phyloP scores from a whole-genome alignment of 2,329 filamentous ascomycete species.

The Neonectria coccinea region DNA sequence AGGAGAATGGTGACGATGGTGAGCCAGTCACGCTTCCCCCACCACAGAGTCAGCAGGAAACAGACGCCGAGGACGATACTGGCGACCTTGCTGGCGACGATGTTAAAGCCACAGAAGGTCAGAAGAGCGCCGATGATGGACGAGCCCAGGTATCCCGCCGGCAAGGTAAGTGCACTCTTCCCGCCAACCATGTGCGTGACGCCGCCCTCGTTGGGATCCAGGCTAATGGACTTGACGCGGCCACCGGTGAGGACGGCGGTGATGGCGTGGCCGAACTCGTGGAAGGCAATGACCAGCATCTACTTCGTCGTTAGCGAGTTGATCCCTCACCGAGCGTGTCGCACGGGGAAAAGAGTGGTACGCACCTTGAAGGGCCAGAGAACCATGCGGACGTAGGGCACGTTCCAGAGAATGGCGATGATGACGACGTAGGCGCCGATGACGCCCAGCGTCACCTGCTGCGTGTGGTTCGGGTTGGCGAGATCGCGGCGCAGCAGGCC shows the following conservation, averaged over 20 bases:
- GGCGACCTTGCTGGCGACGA: constrained; percentile 83
- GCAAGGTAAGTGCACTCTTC: constrained; percentile 75
- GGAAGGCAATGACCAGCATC: constrained; percentile 88
- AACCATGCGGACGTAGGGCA: constrained; percentile 79
- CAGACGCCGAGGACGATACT: constrained; percentile 79
- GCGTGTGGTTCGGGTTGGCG: constrained; percentile 71
- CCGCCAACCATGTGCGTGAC: constrained; percentile 83
- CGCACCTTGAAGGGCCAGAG: constrained; percentile 84
- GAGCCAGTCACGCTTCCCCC: constrained; percentile 82
- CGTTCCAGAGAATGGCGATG: constrained; percentile 83
- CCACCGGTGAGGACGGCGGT: constrained; percentile 79
- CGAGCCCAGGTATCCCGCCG: constrained; percentile 82
- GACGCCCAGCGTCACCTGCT: constrained; percentile 76
- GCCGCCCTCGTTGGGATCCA: constrained; percentile 83
- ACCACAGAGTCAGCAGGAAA: constrained; percentile 85
- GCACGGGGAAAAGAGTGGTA: not conserved
- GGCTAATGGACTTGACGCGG: constrained; percentile 77
- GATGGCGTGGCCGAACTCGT: constrained; percentile 83
- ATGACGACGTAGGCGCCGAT: constrained; percentile 78
- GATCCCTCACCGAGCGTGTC: constrained; percentile 1
- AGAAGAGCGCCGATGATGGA: constrained; percentile 81
- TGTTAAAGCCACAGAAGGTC: constrained; percentile 84
- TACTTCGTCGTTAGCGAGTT: constrained; percentile 47
- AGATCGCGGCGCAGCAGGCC: constrained; percentile 64
- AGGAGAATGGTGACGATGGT: constrained; percentile 77